Base-by-base conservation (phyloP, 2,329 filamentous ascomycete species). In the Sarocladium brachiariae region DNA sequence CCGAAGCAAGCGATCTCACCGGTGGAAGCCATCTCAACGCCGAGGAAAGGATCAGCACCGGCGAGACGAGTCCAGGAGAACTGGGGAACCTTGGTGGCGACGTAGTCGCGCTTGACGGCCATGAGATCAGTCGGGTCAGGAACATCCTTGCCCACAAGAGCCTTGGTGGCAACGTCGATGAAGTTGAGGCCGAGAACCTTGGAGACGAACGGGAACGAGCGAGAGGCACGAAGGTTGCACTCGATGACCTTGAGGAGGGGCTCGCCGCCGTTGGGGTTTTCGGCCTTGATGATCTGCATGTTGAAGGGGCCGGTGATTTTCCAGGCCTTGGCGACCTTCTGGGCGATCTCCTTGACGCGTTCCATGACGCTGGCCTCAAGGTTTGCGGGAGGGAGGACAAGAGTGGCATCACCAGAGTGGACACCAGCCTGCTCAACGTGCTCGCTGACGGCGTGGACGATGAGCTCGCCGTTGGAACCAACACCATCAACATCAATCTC, bases 1-100 rank as follows among this genome's bases (percentile, higher is more conserved):
- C 93, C 93, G 72, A 99, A 99, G 76, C 93, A 97, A 58, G 93
- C 93, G 78, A 99, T 96, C 73, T 99, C 93, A 69, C 93, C 93
- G 16, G 93, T 99, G 57, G 85, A 90, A 39, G 89, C 77, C 93
- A 99, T 99, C 73, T 99, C 93, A 52, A 99, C 93, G 53, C 93
- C 93, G 54, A 99, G 81, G 82, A 95, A 97, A 51, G 93, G 93
- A 64, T 99, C 93, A 49, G 93, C 93, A 60, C 93, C 93, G 45
- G 93, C 92, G 52, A 99, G 84, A 77, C 93, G 89, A 55, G 93
- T 97, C 93, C 93, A 99, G 11, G 89, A 93, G 81, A 99, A 99
- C 70, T 99, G 93, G 21, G 93, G 91, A 48, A 99, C 93, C 79
- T 99, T 99, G 68, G 91, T 95, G 27, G 93, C 93, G 49, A 96